These are phyloP conservation scores for Alternaria arborescens DNA, from an alignment of 2,329 filamentous ascomycete species.

Conservation along the genomic window DNA sequence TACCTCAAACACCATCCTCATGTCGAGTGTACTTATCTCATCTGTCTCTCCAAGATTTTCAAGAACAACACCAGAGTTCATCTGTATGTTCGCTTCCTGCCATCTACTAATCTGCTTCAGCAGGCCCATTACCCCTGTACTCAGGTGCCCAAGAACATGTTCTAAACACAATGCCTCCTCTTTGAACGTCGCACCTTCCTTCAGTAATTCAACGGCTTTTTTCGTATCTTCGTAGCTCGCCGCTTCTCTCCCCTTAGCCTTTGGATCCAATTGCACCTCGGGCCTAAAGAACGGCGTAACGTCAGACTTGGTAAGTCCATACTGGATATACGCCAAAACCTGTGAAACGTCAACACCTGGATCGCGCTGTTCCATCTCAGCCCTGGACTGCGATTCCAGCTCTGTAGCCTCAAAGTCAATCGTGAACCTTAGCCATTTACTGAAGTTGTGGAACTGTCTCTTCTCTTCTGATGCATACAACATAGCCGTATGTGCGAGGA, in stretches of 20 bases:
- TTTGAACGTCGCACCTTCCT: conserved; percentile 55
- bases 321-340: conserved; percentile 79
- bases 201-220: conserved; percentile 47
- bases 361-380: conserved; percentile 81
- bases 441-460: conserved; percentile 79
- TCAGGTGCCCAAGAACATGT: conserved; percentile 45
- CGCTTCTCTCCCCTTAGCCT: conserved; percentile 9
- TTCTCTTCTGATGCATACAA: conserved; percentile 78
- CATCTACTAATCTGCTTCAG: conserved; percentile 54
- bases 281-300: conserved; percentile 66
- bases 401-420: conserved; percentile 79
- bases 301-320: conserved; percentile 72
- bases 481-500: conserved; percentile 78
- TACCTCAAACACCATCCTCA: conserved; percentile 65
- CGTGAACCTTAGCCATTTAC: conserved; percentile 81
- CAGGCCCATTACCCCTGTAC: conserved; percentile 42
- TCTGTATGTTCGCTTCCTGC: conserved; percentile 67
- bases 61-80: conserved; percentile 67
- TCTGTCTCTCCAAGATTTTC: conserved; percentile 46
- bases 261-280: conserved; percentile 47
- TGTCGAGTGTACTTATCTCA: conserved; percentile 57
- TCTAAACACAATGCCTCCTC: conserved; percentile 53
- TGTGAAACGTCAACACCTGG: conserved; percentile 76
- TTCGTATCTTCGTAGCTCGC: conserved; percentile 44
- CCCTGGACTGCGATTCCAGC: conserved; percentile 63